Percentiles rank a stretch among this genome's conserved stretches.
These are phyloP conservation scores for Gracilaria domingensis DNA, from an alignment of 23 red algal genomes.

Conservation along the genomic window DNA sequence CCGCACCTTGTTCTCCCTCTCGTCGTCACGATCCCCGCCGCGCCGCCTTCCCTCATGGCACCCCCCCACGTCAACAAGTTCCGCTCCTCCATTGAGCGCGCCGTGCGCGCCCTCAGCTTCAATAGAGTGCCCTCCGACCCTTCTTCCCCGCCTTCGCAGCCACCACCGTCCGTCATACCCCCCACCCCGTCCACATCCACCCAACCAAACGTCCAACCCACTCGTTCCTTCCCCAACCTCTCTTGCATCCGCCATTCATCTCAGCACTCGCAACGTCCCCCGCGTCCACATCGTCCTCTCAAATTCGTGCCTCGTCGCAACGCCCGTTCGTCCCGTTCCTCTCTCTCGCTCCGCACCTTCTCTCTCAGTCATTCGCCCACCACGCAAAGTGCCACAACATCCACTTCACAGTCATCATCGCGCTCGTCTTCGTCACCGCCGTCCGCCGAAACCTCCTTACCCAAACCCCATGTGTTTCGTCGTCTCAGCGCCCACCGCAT, in stretches of 20 bases:
- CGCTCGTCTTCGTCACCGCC: not conserved
- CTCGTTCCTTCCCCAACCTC: conserved; percentile 25
- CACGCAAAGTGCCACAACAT: not conserved
- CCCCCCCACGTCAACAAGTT: conserved; percentile 17
- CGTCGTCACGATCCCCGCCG: not conserved
- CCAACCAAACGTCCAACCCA: conserved; percentile 20
- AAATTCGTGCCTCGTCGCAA: conserved; percentile 21
- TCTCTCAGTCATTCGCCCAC: conserved; percentile 13
- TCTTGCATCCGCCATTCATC: conserved; percentile 18
- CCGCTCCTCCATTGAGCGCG: conserved; percentile 20
- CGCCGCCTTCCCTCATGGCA: not conserved
- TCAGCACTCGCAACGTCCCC: not conserved
- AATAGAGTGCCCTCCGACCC: not conserved
- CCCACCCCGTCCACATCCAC: not conserved
- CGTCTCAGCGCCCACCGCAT: conserved; percentile 36
- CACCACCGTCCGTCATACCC: not conserved
- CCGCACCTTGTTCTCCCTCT: not conserved
- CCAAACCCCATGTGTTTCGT: conserved; percentile 27
- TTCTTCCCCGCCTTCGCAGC: not conserved
- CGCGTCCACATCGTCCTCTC: not conserved
- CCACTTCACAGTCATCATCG: not conserved
- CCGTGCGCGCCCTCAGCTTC: conserved; percentile 22
- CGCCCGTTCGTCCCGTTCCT: conserved; percentile 16
- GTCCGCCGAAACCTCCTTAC: not conserved
- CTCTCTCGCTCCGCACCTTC: not conserved